These are phyloP conservation scores for Pezicula neosporulosa DNA, from an alignment of 2,329 filamentous ascomycete species.

Conservation along the genomic window DNA sequence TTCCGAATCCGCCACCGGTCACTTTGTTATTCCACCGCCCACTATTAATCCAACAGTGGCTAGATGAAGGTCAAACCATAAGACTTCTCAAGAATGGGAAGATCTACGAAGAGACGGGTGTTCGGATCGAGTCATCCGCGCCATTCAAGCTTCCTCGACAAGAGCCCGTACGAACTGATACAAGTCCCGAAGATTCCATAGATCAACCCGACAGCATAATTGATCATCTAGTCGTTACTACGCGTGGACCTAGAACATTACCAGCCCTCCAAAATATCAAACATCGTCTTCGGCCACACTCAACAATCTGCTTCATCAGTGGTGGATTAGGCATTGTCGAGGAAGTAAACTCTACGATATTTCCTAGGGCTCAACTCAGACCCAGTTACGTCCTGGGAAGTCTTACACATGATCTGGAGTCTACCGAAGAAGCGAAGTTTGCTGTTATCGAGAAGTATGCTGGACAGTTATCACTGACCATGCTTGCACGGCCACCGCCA, in stretches of 20 bases:
- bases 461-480: constrained; percentile 33
- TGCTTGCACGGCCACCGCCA: constrained; percentile 8
- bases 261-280: constrained; percentile 55
- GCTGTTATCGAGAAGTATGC: constrained; percentile 34
- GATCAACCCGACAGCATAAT: constrained; percentile 43
- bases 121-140: constrained; percentile 25
- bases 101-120: constrained; percentile 29
- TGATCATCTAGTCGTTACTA: constrained; percentile 67
- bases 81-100: constrained; percentile 41
- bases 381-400: constrained; percentile 65
- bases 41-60: constrained; percentile 41
- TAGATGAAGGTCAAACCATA: constrained; percentile 39
- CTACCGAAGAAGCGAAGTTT: constrained; percentile 32
- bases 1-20: constrained; percentile 58
- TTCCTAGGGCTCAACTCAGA: constrained; percentile 58
- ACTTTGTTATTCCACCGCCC: constrained; percentile 57
- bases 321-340: constrained; percentile 86
- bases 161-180: constrained; percentile 4
- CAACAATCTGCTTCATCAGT: constrained; percentile 73
- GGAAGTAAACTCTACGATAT: constrained; percentile 66
- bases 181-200: constrained; percentile 13
- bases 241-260: constrained; percentile 55
- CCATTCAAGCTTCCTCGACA: not conserved
- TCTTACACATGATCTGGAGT: constrained; percentile 33
- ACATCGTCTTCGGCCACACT: constrained; percentile 63